Conservation (phyloP, 2,329 filamentous ascomycete genomes). For the Fusarium tjaetaba region DNA sequence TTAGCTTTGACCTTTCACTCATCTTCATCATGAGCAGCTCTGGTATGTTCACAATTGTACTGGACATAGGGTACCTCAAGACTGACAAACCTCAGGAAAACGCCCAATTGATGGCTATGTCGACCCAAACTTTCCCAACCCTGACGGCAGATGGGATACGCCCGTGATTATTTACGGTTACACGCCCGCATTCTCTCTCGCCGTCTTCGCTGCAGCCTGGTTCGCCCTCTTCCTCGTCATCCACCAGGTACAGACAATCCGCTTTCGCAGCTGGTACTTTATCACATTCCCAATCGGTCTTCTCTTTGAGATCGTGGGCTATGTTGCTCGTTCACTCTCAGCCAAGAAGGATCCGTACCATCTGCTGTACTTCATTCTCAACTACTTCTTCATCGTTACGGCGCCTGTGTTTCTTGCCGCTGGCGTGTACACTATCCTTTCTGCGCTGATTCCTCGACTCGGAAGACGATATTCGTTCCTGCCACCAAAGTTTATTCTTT, state of each 20-base stretch:
- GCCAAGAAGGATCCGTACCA: conserved; percentile 62
- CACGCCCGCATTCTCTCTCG: conserved; percentile 57
- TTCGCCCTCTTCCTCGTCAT: conserved; percentile 54
- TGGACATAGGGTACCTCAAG: background rate
- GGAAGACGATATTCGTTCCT: conserved; percentile 56
- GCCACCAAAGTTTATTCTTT: conserved; percentile 58
- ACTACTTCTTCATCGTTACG: conserved; percentile 70
- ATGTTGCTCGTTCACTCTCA: conserved; percentile 59
- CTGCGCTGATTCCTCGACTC: conserved; percentile 58
- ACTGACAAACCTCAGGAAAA: conserved; percentile 5
- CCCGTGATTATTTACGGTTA: conserved; percentile 63
- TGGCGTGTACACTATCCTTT: conserved; percentile 64
- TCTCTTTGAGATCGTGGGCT: conserved; percentile 61
- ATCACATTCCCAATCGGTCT: conserved; percentile 56
- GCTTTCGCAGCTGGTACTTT: conserved; percentile 58
- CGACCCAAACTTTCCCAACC: conserved; percentile 63
- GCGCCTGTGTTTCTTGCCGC: conserved; percentile 68
- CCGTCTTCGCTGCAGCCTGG: conserved; percentile 54
- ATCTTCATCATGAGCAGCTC: conserved; percentile 26
- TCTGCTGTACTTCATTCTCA: conserved; percentile 65
- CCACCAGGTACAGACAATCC: conserved; percentile 51
- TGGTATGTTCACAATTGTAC: conserved; percentile 2
- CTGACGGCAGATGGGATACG: conserved; percentile 56
- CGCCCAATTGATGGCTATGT: conserved; percentile 51
- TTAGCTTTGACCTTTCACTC: conserved; percentile 13